Evolutionary conservation across 2,329 filamentous ascomycete genomes (phyloP), one percentile per base, ranked within the genome.

Genomic region (Epicoccum nigrum): DNA sequence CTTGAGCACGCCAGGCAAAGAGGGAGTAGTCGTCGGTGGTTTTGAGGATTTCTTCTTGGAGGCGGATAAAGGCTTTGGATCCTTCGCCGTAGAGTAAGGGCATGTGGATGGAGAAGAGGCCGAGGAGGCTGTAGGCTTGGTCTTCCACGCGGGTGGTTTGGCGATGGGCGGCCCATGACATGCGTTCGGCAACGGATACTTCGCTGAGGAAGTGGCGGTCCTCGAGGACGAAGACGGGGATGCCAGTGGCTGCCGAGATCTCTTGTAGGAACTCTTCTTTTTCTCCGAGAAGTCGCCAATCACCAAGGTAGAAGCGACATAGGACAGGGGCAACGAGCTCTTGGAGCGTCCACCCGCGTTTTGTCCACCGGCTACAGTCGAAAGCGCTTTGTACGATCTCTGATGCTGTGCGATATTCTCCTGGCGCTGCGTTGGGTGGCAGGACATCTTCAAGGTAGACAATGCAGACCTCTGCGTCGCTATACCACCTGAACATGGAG

Each of bases 31-130:
- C 65, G 21, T 67, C 64, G 2, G 58, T 67, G 2, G 57, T 59
- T 33, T 63, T 66, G 20, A 68, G 54, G 5, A 69, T 63, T 35
- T 67, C 64, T 47, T 67, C 64, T 31, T 69, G 65, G 2, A 69
- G 41, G 2, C 65, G 55, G 4, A 60, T 49, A 23, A 69, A 69
- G 7, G 65, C 64, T 21, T 67, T 67, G 7, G 56, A 52, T 1
- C 68, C 68, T 49, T 69, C 65, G 7, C 64, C 65, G 33, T 69
- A 69, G 1, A 69, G 49, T 3, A 68, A 34, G 13, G 65, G 64
- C 63, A 69, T 67, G 6, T 68, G 62, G 12, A 69, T 65, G 35
- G 66, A 66, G 51, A 71, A 71, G 8, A 71, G 59, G 2, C 68
- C 68, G 1, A 70, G 59, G 2, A 70, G 41, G 21, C 59, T 64